Conservation (phyloP, 495 filamentous ascomycete genomes). For the Delitschia confertaspora region DNA sequence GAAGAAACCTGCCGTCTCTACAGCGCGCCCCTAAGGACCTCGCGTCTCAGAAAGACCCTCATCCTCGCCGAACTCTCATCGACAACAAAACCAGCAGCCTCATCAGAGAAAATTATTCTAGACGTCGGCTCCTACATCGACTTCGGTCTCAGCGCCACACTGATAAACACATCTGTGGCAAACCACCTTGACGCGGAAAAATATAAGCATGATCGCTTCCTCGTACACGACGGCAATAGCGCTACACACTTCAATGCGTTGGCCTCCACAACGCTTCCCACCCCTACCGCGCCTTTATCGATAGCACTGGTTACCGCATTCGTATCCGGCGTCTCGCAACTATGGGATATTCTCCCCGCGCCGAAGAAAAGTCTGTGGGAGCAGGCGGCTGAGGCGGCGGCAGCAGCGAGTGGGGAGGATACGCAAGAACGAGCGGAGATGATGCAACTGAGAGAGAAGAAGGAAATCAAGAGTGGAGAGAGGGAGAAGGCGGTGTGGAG, state of each 20-base stretch:
- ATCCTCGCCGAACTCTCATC: constrained; percentile 6
- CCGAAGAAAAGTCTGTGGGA: constrained; percentile 22
- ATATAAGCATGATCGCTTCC: constrained; percentile 19
- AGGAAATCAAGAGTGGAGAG: constrained; percentile 4
- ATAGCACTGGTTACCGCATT: constrained; percentile 9
- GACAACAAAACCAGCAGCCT: not conserved
- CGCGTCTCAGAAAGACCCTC: constrained; percentile 4
- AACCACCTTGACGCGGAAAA: constrained; percentile 5
- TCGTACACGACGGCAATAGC: too few species aligned
- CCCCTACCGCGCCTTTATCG: not conserved
- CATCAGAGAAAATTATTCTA: constrained; percentile 7
- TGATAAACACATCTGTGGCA: constrained; percentile 19
- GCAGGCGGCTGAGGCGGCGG: constrained; percentile 12
- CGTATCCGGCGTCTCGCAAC: constrained; percentile 13
- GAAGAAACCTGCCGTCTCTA: constrained; percentile 17
- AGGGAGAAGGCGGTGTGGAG: constrained; percentile 24
- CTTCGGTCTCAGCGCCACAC: constrained; percentile 11
- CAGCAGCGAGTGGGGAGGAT: constrained; percentile 27
- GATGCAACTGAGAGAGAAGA: constrained; percentile 19
- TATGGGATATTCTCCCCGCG: constrained; percentile 19
- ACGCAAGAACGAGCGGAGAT: constrained; percentile 10
- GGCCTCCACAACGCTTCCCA: not conserved
- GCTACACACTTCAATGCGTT: not conserved
- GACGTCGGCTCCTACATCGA: constrained; percentile 15
- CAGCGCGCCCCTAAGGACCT: constrained; percentile 1